phyloP scores from a whole-genome alignment of 495 filamentous ascomycete genomes.

The Neurospora sp. region DNA sequence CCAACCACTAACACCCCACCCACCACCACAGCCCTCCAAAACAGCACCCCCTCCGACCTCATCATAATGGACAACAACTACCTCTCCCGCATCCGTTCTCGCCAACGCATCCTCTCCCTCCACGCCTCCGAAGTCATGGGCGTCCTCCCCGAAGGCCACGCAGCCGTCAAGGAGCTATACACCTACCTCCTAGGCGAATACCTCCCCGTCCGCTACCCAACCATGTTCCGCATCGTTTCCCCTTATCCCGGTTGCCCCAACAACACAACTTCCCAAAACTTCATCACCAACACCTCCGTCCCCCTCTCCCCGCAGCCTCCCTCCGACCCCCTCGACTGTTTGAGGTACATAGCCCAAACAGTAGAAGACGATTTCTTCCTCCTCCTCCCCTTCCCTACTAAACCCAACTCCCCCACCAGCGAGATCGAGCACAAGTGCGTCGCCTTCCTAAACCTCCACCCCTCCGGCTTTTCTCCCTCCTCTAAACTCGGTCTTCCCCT shows the following conservation, averaged over 20 bases:
- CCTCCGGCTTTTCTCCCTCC: conserved; percentile 58
- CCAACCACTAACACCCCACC: background rate
- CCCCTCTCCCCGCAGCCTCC: conserved; percentile 26
- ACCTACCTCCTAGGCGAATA: conserved; percentile 51
- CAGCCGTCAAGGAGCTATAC: conserved; percentile 56
- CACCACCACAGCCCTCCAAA: conserved; percentile 29
- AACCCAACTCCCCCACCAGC: conserved; percentile 11
- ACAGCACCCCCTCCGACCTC: conserved; percentile 47
- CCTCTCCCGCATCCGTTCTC: conserved; percentile 41
- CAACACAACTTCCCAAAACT: conserved; percentile 26
- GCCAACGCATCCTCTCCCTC: conserved; percentile 38
- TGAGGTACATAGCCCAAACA: conserved; percentile 44
- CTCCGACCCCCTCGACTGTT: conserved; percentile 17
- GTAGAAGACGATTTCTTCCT: conserved; percentile 74
- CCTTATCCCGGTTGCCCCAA: background rate
- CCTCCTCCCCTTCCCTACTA: conserved; percentile 23
- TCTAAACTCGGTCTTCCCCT: conserved; percentile 54
- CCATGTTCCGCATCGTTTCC: conserved; percentile 39
- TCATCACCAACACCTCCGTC: conserved; percentile 32
- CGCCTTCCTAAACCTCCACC: conserved; percentile 63
- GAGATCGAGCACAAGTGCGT: conserved; percentile 51
- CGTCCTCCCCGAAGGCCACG: conserved; percentile 29
- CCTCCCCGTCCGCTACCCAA: conserved; percentile 56
- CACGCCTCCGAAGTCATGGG: conserved; percentile 40
- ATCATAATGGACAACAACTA: conserved; percentile 61